A percentile compares a stretch with the other conserved stretches of the same genome.
phyloP scores from a whole-genome alignment of 306 rosid genomes.

The Citrullus mucosospermus region DNA sequence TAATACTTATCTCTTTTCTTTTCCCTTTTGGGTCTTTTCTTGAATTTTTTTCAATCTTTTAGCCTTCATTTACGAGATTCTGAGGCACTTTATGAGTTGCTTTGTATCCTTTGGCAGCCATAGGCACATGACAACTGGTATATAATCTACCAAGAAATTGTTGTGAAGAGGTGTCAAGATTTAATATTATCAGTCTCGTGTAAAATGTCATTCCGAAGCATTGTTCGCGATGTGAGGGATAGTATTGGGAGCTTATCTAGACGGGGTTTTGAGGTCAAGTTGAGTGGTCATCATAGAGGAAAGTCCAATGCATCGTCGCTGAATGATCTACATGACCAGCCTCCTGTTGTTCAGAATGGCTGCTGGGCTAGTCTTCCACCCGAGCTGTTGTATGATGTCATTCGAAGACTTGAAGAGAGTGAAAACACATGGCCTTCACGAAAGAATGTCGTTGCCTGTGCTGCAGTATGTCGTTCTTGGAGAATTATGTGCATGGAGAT shows the following conservation, averaged over 20 bases:
- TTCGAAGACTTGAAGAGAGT: conserved; percentile 71
- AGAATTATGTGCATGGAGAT: conserved; percentile 87
- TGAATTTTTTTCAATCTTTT: background rate
- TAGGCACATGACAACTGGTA: background rate
- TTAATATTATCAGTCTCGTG: background rate
- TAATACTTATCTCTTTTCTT: background rate
- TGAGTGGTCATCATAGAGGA: conserved; percentile 58
- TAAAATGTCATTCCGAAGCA: conserved; percentile 85
- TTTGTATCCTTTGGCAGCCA: conserved; percentile 8
- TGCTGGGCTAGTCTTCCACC: conserved; percentile 87
- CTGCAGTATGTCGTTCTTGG: conserved; percentile 86
- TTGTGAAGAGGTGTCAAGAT: background rate
- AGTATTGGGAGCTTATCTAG: conserved; percentile 87
- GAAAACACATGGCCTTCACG: conserved; percentile 85
- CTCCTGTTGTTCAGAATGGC: conserved; percentile 40
- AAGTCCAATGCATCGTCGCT: conserved; percentile 52
- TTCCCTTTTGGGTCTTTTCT: conserved; percentile 1
- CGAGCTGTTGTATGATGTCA: conserved; percentile 70
- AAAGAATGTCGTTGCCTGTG: conserved; percentile 64
- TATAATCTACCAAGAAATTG: background rate
- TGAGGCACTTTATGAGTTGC: background rate
- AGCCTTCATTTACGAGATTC: conserved; percentile 8
- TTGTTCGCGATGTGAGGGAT: conserved; percentile 82
- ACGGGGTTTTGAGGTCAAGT: conserved; percentile 65
- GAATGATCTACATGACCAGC: conserved; percentile 43